Conservation (phyloP, 2,329 filamentous ascomycete species). For the Decorospora gaudefroyi region DNA sequence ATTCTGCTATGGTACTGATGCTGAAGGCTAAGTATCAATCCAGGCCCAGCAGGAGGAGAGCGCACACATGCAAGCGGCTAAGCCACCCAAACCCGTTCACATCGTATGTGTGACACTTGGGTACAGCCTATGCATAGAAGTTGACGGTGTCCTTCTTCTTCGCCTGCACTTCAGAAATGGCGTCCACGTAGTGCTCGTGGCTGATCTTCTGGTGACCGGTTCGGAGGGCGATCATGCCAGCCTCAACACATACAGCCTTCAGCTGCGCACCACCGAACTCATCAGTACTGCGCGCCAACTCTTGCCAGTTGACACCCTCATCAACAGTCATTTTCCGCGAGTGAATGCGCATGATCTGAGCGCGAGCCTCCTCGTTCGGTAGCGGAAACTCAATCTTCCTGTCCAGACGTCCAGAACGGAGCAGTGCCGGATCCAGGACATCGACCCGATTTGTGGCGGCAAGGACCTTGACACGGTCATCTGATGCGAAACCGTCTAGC, state of each 20-base stretch:
- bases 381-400: constrained; percentile 98
- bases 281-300: constrained; percentile 93
- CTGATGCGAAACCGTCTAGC: constrained; percentile 94
- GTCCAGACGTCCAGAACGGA: constrained; percentile 90
- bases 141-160: constrained; percentile 84
- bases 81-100: too few relatives aligned
- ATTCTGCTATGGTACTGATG: constrained; percentile 21
- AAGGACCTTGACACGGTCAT: constrained; percentile 94
- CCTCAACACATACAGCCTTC: constrained; percentile 98
- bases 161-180: constrained; percentile 82
- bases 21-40: constrained; percentile 44
- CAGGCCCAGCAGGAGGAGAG: constrained; percentile 29
- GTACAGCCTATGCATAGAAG: constrained; percentile 46
- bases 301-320: constrained; percentile 90
- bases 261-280: constrained; percentile 98
- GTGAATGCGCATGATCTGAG: constrained; percentile 97
- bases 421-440: constrained; percentile 86
- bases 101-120: too few relatives aligned
- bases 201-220: constrained; percentile 95
- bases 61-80: constrained; percentile 30
- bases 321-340: constrained; percentile 98
- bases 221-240: constrained; percentile 96
- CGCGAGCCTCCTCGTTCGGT: constrained; percentile 95
- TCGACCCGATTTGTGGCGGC: constrained; percentile 94
- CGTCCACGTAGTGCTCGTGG: constrained; percentile 98